Evolutionary conservation across 768 basidiomycete species (phyloP).

Genomic region (Lactarius trivialis): DNA sequence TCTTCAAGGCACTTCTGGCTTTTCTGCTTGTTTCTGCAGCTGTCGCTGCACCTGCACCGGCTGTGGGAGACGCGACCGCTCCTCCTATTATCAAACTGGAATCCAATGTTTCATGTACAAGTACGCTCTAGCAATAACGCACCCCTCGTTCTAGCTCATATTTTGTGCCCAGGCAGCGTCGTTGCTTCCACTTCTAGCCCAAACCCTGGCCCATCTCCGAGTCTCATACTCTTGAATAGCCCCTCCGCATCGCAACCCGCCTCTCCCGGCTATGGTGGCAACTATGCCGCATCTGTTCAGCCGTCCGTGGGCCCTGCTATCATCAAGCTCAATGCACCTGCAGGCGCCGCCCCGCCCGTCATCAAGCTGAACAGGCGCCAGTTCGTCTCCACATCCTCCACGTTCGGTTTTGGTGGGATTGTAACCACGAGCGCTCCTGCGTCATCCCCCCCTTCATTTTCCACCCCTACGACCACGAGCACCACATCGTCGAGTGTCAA

Average conservation of each 20-base stretch:
- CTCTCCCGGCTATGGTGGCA: neutral
- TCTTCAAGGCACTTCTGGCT: conserved; percentile 6
- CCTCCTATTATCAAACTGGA: conserved; percentile 4
- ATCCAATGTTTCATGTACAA: conserved; percentile 4
- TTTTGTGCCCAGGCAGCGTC: neutral
- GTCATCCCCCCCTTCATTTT: neutral
- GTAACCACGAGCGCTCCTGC: neutral
- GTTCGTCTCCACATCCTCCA: neutral
- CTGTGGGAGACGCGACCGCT: neutral
- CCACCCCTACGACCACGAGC: neutral
- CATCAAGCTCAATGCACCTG: conserved; percentile 16
- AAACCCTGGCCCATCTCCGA: neutral
- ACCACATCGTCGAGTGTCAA: neutral
- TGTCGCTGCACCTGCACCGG: conserved; percentile 16
- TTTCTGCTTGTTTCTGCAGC: conserved; percentile 6
- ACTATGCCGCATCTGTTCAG: neutral
- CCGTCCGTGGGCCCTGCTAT: conserved; percentile 3
- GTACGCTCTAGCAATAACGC: neutral
- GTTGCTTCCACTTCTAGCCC: neutral
- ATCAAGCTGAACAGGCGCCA: conserved; percentile 21
- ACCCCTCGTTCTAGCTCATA: neutral
- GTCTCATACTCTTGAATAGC: conserved; percentile 17
- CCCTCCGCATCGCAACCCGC: conserved; percentile 1
- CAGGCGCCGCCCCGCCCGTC: neutral
- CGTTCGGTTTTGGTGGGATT: conserved; percentile 16